These are phyloP conservation scores for Pythium insidiosum DNA, from an alignment of 352 stramenopile species.

Conservation along the genomic window DNA sequence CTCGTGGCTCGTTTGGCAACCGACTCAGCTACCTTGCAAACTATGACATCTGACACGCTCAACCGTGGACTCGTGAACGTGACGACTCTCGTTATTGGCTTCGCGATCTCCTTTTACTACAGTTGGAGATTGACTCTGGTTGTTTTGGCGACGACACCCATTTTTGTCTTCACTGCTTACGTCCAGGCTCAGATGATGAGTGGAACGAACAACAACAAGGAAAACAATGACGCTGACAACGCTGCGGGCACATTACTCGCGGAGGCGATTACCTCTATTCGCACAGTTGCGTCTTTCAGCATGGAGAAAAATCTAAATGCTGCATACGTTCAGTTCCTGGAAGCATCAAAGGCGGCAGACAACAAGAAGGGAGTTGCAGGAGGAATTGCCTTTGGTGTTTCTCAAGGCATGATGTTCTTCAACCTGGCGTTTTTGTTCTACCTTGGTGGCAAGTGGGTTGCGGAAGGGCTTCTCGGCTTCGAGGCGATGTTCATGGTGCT, in stretches of 20 bases:
- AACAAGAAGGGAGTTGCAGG: slow-evolving; percentile 27
- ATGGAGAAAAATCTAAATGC: slow-evolving; percentile 17
- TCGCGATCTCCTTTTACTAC: slow-evolving; percentile 24
- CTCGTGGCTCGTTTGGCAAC: slow-evolving; percentile 43
- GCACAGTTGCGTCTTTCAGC: slow-evolving; percentile 30
- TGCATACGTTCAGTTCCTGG: slow-evolving; percentile 15
- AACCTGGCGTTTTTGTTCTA: slow-evolving; percentile 61
- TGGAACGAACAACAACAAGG: slow-evolving; percentile 12
- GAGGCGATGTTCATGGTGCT: slow-evolving; percentile 33
- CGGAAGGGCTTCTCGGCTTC: slow-evolving; percentile 26
- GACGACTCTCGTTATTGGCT: slow-evolving; percentile 14
- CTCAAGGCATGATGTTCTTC: slow-evolving; percentile 44
- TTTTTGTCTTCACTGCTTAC: slow-evolving; percentile 1
- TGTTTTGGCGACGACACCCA: slow-evolving; percentile 18
- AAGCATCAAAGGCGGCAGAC: slow-evolving; percentile 17
- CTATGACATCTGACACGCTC: slow-evolving; percentile 25
- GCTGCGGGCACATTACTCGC: slow-evolving; percentile 16
- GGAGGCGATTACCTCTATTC: slow-evolving; percentile 24
- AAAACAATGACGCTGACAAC: slow-evolving; percentile 17
- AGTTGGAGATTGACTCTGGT: slow-evolving; percentile 38
- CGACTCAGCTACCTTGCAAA: slow-evolving; percentile 47
- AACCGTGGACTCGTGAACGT: slow-evolving; percentile 24
- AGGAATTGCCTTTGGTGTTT: slow-evolving; percentile 40
- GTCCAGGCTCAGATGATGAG: slow-evolving; percentile 17
- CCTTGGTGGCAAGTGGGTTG: slow-evolving; percentile 40